These are phyloP conservation scores for Solanum hybrid DNA, from an alignment of 305 asterid species.

Conservation along the genomic window DNA sequence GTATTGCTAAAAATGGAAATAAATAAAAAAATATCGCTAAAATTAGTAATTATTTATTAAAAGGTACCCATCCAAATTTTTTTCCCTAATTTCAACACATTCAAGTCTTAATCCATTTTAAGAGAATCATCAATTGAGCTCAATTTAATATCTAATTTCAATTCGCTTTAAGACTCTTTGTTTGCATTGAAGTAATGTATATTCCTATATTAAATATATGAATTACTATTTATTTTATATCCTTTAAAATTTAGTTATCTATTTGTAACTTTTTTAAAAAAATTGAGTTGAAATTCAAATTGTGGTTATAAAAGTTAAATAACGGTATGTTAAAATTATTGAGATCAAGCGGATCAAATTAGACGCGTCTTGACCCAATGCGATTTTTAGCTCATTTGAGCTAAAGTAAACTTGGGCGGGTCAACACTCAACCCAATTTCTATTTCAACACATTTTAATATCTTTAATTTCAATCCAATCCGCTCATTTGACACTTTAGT, in stretches of 20 bases:
- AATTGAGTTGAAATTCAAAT: neutral
- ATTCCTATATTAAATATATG: too few relatives aligned
- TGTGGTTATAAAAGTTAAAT: neutral
- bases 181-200: neutral
- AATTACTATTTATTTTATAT: too few relatives aligned
- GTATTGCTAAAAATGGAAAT: neutral
- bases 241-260: too few relatives aligned
- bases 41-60: neutral
- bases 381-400: neutral
- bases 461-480: too few relatives aligned
- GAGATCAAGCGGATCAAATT: neutral
- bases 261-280: neutral
- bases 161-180: neutral
- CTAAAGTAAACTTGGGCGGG: neutral
- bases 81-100: neutral
- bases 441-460: too few relatives aligned
- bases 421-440: too few relatives aligned
- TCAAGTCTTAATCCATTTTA: neutral
- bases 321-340: neutral
- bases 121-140: neutral
- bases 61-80: neutral
- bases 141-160: neutral
- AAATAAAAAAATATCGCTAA: neutral
- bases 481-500: neutral
- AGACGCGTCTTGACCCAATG: neutral